Evolutionary conservation across 148 eudicot species (phyloP).

Genomic region (Arbutus unedo): DNA sequence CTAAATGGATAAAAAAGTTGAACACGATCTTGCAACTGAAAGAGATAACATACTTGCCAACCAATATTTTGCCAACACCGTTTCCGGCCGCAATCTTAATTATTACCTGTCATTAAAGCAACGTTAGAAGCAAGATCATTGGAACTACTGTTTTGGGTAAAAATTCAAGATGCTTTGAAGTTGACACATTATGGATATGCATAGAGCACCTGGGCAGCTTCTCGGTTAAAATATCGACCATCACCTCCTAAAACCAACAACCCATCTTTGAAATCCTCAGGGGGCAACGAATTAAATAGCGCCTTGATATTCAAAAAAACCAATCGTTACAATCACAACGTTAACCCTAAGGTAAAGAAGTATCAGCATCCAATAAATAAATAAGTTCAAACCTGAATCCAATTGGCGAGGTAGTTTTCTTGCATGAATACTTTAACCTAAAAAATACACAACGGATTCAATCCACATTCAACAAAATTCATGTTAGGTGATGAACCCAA

Average conservation of each 20-base stretch:
- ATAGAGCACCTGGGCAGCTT: constrained; percentile 83
- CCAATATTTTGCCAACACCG: constrained; percentile 86
- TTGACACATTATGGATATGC: constrained; percentile 3
- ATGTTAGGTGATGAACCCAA: neutral
- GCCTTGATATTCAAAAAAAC: constrained; percentile 49
- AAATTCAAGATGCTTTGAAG: constrained; percentile 1
- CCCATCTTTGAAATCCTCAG: constrained; percentile 75
- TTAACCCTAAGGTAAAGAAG: neutral
- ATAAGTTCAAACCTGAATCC: constrained; percentile 79
- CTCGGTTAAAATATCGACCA: constrained; percentile 88
- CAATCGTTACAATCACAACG: constrained; percentile 4
- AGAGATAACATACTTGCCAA: constrained; percentile 72
- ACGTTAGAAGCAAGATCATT: constrained; percentile 10
- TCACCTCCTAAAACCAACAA: constrained; percentile 95
- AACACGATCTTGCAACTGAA: neutral
- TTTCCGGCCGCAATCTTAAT: constrained; percentile 96
- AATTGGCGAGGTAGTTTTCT: constrained; percentile 91
- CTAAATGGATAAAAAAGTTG: neutral
- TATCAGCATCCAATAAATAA: neutral
- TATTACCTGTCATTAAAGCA: constrained; percentile 55
- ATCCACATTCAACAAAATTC: constrained; percentile 16
- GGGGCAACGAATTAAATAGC: constrained; percentile 76
- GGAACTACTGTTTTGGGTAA: neutral
- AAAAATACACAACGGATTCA: constrained; percentile 10
- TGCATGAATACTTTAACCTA: constrained; percentile 94